Evolutionary conservation across 2,329 filamentous ascomycete genomes (phyloP).

Genomic region (Elsinoe fawcettii): DNA sequence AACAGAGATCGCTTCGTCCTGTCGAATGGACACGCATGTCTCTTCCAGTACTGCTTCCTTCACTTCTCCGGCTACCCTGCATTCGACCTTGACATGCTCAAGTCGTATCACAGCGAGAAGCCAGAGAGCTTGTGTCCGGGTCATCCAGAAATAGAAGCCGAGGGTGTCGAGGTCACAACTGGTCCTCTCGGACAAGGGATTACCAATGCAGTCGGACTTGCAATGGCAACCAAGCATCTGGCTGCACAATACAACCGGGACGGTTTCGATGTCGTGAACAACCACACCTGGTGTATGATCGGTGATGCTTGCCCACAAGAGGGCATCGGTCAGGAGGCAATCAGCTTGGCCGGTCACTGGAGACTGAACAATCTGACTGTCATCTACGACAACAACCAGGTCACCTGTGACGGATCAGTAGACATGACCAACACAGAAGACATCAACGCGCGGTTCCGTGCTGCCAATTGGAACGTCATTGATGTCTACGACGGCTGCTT

Average conservation of each 20-base stretch:
- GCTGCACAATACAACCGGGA: conserved; percentile 48
- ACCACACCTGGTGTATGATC: conserved; percentile 50
- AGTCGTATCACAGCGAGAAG: conserved; percentile 45
- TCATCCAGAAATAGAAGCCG: conserved; percentile 47
- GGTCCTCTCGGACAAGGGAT: conserved; percentile 53
- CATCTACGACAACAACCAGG: conserved; percentile 54
- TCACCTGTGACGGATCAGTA: conserved; percentile 51
- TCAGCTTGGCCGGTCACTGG: conserved; percentile 50
- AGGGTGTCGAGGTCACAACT: conserved; percentile 53
- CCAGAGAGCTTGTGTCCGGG: conserved; percentile 45
- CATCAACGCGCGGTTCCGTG: conserved; percentile 50
- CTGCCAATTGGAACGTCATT: conserved; percentile 49
- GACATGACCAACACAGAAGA: conserved; percentile 49
- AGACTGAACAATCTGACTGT: conserved; percentile 49
- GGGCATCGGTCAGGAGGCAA: conserved; percentile 50
- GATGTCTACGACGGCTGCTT: conserved; percentile 48
- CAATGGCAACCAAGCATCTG: conserved; percentile 51
- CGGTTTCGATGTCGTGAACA: conserved; percentile 42
- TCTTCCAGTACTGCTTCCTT: conserved; percentile 50
- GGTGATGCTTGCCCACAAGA: conserved; percentile 54
- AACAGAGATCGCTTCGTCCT: conserved; percentile 57
- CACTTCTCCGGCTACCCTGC: conserved; percentile 46
- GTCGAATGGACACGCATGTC: conserved; percentile 52
- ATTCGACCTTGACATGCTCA: conserved; percentile 51
- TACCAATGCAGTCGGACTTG: conserved; percentile 53